Percentiles rank a stretch among this genome's conserved stretches.
Conservation (phyloP, 805 yeast species). For the Metschnikowia rubicola region DNA sequence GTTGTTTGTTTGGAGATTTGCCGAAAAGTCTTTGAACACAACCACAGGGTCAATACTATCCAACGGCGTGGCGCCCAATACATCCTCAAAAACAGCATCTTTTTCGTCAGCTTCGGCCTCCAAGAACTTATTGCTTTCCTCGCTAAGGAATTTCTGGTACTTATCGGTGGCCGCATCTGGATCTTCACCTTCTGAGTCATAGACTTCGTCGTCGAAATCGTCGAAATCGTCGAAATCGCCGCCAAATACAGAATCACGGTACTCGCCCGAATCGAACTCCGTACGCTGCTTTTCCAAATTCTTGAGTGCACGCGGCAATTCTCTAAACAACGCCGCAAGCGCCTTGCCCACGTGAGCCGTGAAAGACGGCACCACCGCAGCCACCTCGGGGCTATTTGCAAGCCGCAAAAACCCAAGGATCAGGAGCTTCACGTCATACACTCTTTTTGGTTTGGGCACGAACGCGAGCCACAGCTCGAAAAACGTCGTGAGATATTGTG, state of each 20-base stretch:
- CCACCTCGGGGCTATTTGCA: constrained; percentile 24
- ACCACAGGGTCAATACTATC: constrained; percentile 15
- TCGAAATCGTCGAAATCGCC: constrained; percentile 7
- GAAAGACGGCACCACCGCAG: constrained; percentile 33
- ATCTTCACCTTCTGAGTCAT: constrained; percentile 23
- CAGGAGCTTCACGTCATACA: constrained; percentile 77
- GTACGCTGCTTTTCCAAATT: constrained; percentile 61
- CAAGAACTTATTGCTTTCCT: constrained; percentile 39
- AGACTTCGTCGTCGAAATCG: constrained; percentile 16
- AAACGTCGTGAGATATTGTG: constrained; percentile 37
- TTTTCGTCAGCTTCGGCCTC: constrained; percentile 24
- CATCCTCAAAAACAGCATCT: constrained; percentile 22
- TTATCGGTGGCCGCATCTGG: constrained; percentile 32
- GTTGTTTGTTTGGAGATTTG: constrained; percentile 12
- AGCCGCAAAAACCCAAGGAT: constrained; percentile 60
- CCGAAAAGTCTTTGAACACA: constrained; percentile 16
- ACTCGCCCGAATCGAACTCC: constrained; percentile 42
- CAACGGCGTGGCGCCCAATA: constrained; percentile 22
- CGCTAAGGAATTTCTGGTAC: constrained; percentile 46
- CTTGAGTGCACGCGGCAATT: constrained; percentile 69
- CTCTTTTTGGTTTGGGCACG: constrained; percentile 57
- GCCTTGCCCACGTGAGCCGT: constrained; percentile 39
- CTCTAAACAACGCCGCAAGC: constrained; percentile 50
- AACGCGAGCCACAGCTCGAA: constrained; percentile 65
- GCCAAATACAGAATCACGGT: constrained; percentile 8